A percentile compares a stretch with the other conserved stretches of the same genome.
Conservation (phyloP, 2,329 filamentous ascomycete species). For the Penicillium sumatraense region DNA sequence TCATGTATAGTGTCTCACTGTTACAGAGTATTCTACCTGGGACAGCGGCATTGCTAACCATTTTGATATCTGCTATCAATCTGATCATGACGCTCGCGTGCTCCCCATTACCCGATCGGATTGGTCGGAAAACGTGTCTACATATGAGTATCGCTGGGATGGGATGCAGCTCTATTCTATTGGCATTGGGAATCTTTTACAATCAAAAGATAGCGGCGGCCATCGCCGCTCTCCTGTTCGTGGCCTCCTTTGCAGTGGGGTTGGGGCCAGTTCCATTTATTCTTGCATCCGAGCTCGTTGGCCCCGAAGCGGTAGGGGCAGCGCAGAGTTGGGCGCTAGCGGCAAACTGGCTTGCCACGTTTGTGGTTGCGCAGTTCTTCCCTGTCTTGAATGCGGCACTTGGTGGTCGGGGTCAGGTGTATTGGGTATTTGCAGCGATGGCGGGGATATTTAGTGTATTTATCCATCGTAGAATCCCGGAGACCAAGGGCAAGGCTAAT, state of each 20-base stretch:
- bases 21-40: constrained; percentile 79
- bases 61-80: constrained; percentile 85
- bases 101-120: constrained; percentile 81
- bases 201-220: constrained; percentile 77
- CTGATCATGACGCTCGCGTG: constrained; percentile 79
- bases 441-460: constrained; percentile 73
- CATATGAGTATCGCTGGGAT: constrained; percentile 83
- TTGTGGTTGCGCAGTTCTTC: constrained; percentile 93
- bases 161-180: constrained; percentile 73
- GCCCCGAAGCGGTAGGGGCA: constrained; percentile 85
- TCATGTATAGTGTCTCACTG: constrained; percentile 97
- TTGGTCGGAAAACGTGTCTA: constrained; percentile 85
- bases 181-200: constrained; percentile 80
- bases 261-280: constrained; percentile 95
- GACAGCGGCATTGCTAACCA: constrained; percentile 81
- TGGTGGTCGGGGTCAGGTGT: constrained; percentile 80
- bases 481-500: constrained; percentile 83
- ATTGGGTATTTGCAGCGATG: constrained; percentile 84
- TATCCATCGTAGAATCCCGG: constrained; percentile 75
- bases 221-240: constrained; percentile 80
- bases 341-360: constrained; percentile 88
- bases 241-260: constrained; percentile 86
- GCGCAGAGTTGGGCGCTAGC: constrained; percentile 87
- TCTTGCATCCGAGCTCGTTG: constrained; percentile 86
- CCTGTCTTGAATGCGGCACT: constrained; percentile 79